phyloP scores from a whole-genome alignment of 2,329 filamentous ascomycete species.

The Botryosphaeria dothidea region DNA sequence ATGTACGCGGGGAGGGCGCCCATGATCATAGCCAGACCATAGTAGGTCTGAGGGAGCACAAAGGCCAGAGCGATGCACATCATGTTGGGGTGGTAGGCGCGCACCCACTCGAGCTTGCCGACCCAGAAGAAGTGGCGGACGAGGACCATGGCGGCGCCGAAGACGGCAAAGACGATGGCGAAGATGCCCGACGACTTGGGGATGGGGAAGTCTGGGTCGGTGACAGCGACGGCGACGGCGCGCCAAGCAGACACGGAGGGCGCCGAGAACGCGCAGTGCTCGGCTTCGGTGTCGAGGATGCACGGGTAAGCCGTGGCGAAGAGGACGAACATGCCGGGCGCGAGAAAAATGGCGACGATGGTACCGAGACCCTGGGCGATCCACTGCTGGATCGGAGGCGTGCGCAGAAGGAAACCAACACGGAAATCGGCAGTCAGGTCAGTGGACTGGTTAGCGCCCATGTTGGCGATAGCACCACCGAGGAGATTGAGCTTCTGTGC shows the following conservation, averaged over 20 bases:
- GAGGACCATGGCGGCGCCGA: constrained; percentile 55
- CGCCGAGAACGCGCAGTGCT: constrained; percentile 59
- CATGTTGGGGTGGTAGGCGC: constrained; percentile 62
- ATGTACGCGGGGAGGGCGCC: constrained; percentile 54
- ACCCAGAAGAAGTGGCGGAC: constrained; percentile 57
- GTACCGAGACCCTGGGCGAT: constrained; percentile 65
- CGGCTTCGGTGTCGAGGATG: constrained; percentile 53
- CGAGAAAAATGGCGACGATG: constrained; percentile 65
- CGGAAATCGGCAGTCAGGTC: constrained; percentile 56
- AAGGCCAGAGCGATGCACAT: constrained; percentile 62
- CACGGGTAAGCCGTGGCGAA: constrained; percentile 70
- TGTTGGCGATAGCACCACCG: constrained; percentile 53
- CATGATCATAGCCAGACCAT: constrained; percentile 60
- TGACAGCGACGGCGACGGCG: constrained; percentile 64
- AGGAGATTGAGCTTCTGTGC: constrained; percentile 67
- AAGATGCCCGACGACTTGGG: constrained; percentile 59
- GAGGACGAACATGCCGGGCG: constrained; percentile 67
- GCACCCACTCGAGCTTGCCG: constrained; percentile 56
- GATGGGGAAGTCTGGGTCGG: constrained; percentile 57
- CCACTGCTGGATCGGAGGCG: constrained; percentile 66
- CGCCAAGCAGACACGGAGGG: constrained; percentile 68
- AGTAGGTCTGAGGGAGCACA: constrained; percentile 58
- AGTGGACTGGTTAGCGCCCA: constrained; percentile 42
- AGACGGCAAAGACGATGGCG: constrained; percentile 55
- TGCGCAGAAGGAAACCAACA: constrained; percentile 66